A percentile compares a stretch with the other conserved stretches of the same genome.
phyloP scores from a whole-genome alignment of 345 rosid species.

The Erodium maritimum region DNA sequence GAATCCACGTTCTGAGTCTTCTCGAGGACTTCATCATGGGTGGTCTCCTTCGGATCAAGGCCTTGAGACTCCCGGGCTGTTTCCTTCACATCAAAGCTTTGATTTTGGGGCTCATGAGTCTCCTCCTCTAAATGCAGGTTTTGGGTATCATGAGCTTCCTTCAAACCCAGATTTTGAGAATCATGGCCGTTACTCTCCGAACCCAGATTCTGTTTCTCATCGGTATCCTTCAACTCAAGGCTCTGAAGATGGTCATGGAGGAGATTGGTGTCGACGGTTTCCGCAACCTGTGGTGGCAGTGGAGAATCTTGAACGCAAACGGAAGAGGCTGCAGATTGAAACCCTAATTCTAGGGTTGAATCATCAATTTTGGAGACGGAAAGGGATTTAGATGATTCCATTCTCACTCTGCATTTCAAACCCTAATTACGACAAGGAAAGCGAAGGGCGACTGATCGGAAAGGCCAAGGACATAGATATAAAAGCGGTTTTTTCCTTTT shows the following conservation, averaged over 20 bases:
- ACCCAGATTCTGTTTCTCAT: not conserved
- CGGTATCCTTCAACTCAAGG: slow-evolving; percentile 21
- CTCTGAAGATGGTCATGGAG: slow-evolving; percentile 15
- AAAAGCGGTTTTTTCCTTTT: not conserved
- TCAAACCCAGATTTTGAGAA: not conserved
- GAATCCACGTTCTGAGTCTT: not conserved
- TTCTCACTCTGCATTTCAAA: slow-evolving; percentile 12
- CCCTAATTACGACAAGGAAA: slow-evolving; percentile 9
- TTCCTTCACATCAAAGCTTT: not conserved
- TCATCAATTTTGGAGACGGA: slow-evolving; percentile 1
- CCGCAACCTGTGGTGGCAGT: slow-evolving; percentile 1
- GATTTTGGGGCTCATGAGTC: not conserved
- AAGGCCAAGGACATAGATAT: not conserved
- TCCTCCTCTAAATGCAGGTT: not conserved
- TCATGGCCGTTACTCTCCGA: not conserved
- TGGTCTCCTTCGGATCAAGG: not conserved
- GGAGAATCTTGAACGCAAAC: slow-evolving; percentile 12
- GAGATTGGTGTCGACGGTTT: not conserved
- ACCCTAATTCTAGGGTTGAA: slow-evolving; percentile 8
- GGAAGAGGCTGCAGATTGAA: slow-evolving; percentile 13
- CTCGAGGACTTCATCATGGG: not conserved
- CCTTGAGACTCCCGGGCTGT: not conserved
- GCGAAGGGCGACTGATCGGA: not conserved
- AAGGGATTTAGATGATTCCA: slow-evolving; percentile 9
- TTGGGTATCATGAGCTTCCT: not conserved